phyloP scores from a whole-genome alignment of 371 early-diverging fungal genomes.

The Rhizopus delemar region DNA sequence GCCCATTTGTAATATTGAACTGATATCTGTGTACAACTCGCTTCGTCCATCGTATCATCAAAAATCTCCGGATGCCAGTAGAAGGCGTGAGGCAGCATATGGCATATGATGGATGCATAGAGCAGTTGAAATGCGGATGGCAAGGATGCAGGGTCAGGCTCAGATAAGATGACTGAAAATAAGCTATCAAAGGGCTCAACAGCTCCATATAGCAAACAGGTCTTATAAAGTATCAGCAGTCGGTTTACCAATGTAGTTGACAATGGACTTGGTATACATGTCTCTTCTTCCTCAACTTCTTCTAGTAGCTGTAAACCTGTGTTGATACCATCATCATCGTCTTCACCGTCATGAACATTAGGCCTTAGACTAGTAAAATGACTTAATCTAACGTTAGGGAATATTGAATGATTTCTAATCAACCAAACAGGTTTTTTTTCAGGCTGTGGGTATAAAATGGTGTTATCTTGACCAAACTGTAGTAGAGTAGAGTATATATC shows the following conservation, averaged over 20 bases:
- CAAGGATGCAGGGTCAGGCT: background rate
- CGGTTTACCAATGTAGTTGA: constrained; percentile 11
- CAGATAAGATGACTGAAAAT: constrained; percentile 23
- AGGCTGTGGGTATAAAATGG: constrained; percentile 22
- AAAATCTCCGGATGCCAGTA: constrained; percentile 44
- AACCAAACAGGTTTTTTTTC: constrained; percentile 33
- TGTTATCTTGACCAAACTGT: constrained; percentile 46
- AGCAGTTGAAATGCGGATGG: constrained; percentile 32
- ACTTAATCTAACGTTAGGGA: constrained; percentile 36
- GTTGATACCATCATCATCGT: constrained; percentile 4
- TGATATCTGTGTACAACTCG: constrained; percentile 19
- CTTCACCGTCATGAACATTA: constrained; percentile 13
- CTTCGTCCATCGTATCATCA: constrained; percentile 15
- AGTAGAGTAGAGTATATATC: constrained; percentile 41
- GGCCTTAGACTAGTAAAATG: constrained; percentile 47
- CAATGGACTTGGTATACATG: constrained; percentile 9
- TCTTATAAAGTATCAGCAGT: constrained; percentile 32
- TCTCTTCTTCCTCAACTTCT: constrained; percentile 11
- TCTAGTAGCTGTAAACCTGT: background rate
- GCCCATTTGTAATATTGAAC: constrained; percentile 43
- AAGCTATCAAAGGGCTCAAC: constrained; percentile 35
- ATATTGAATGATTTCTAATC: constrained; percentile 40
- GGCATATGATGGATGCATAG: constrained; percentile 39
- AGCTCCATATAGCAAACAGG: constrained; percentile 46
- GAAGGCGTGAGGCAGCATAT: constrained; percentile 46